A percentile compares a stretch with the other conserved stretches of the same genome.
Evolutionary conservation across 1,284 basidiomycete species (phyloP).

Genomic region (Violaceomyces palustris): DNA sequence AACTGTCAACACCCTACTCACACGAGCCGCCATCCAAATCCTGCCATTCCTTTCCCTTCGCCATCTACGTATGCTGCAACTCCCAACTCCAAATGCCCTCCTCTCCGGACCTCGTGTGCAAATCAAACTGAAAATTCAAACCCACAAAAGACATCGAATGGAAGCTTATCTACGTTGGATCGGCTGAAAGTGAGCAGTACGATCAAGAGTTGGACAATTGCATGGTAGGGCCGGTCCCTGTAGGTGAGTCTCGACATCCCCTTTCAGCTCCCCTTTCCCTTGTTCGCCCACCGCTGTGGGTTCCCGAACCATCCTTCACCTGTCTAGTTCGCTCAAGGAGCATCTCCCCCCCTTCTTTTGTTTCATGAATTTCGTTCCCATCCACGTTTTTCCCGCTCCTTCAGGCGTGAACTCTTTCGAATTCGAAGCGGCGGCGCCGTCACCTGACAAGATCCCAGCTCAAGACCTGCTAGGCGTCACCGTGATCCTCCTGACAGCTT

Average conservation of each 20-base stretch:
- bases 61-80: too few species aligned
- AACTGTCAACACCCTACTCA: too few species aligned
- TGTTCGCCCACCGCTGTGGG: neutral
- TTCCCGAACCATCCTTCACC: neutral
- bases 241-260: slow-evolving; percentile 38
- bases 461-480: slow-evolving; percentile 84
- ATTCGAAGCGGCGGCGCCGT: slow-evolving; percentile 63
- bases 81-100: too few species aligned
- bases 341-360: neutral
- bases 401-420: slow-evolving; percentile 82
- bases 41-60: too few species aligned
- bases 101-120: too few species aligned
- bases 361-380: neutral
- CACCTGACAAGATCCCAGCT: slow-evolving; percentile 67
- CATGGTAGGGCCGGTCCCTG: slow-evolving; percentile 81
- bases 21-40: too few species aligned
- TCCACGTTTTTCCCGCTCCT: neutral
- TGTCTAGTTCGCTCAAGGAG: neutral
- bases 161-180: slow-evolving; percentile 94
- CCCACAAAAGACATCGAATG: slow-evolving; percentile 92
- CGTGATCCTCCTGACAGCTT: slow-evolving; percentile 82
- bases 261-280: neutral
- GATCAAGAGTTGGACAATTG: slow-evolving; percentile 84
- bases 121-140: too few species aligned
- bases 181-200: slow-evolving; percentile 80